Evolutionary conservation across 2,329 filamentous ascomycete species (phyloP), one percentile per base, ranked within the genome.

Genomic region (Hortaea werneckii): DNA sequence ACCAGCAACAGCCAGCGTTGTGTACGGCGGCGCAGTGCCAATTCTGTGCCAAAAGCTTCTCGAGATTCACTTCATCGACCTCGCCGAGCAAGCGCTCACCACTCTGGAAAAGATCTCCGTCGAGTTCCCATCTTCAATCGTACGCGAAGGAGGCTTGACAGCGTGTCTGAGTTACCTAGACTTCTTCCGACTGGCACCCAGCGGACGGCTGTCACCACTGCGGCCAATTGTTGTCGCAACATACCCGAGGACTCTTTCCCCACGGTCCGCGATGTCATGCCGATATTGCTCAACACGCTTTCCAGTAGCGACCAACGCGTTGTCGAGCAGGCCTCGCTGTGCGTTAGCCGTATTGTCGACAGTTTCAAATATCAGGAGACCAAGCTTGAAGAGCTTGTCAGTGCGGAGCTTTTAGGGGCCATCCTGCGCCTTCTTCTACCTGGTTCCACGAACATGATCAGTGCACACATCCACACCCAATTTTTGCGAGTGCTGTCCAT

Each of bases 81-180:
- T 98, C 44, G 94, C 94, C 34, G 92, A 98, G 68, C 94, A 98
- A 69, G 88, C 92, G 47, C 71, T 98, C 42, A 98, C 88, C 70
- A 98, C 92, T 0, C 73, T 98, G 44, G 89, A 96, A 63, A 98
- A 96, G 68, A 95, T 98, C 42, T 98, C 92, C 0, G 80, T 90
- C 46, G 92, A 98, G 62, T 98, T 95, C 61, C 92, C 92, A 1
- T 82, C 85, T 4, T 88, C 87, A 46, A 98, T 98, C 56, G 92
- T 98, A 39, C 85, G 89, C 43, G 92, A 96, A 68, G 94, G 92
- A 41, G 92, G 92, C 8, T 73, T 98, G 51, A 94, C 87, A 1
- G 92, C 92, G n/a, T 98, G 92, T 60, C 71, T 98, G 53, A 94
- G 87, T 0, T 96, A 92, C 62, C 77, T 98, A 47, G 92, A 98